Conservation (phyloP, 768 basidiomycete species). For the Peribolospora baueri region DNA sequence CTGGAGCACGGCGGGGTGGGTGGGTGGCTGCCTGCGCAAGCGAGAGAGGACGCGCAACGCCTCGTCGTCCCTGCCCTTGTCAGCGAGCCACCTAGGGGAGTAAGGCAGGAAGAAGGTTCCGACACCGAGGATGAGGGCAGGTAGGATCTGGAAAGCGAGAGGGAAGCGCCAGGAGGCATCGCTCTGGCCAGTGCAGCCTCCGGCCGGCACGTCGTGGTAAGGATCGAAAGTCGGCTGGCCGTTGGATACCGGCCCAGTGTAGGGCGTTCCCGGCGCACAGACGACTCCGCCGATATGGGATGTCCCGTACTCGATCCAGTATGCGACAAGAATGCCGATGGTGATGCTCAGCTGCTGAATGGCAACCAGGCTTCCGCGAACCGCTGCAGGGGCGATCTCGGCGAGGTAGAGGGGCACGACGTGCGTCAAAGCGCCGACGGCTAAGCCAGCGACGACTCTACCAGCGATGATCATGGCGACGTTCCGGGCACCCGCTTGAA, state of each 20-base stretch:
- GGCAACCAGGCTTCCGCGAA: constrained; percentile 2
- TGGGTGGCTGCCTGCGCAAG: constrained; percentile 16
- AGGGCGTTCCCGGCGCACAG: constrained; percentile 3
- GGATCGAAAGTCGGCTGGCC: constrained; percentile 2
- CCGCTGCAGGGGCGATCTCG: constrained; percentile 1
- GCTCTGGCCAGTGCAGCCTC: constrained; percentile 3
- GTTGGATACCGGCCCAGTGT: constrained; percentile 3
- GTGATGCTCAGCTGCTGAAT: constrained; percentile 4
- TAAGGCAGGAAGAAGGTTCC: constrained; percentile 21
- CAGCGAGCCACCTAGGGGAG: constrained; percentile 22
- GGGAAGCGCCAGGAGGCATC: constrained; percentile 15
- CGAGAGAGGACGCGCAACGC: constrained; percentile 15
- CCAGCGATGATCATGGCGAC: constrained; percentile 12
- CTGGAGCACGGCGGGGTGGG: constrained; percentile 8
- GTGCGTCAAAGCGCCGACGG: constrained; percentile 16
- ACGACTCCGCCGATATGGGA: constrained; percentile 3
- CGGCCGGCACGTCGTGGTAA: constrained; percentile 3
- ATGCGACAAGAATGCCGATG: neutral
- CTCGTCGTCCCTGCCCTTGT: constrained; percentile 17
- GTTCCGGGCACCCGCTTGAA: constrained; percentile 9
- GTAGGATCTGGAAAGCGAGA: constrained; percentile 18
- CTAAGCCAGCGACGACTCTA: constrained; percentile 15
- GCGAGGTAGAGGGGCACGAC: constrained; percentile 14
- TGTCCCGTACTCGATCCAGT: constrained; percentile 4
- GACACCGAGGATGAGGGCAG: constrained; percentile 14